Evolutionary conservation across 192 early-diverging fungal species (phyloP), one percentile per base, ranked within the genome.

Genomic region (Geranomyces michiganensis): DNA sequence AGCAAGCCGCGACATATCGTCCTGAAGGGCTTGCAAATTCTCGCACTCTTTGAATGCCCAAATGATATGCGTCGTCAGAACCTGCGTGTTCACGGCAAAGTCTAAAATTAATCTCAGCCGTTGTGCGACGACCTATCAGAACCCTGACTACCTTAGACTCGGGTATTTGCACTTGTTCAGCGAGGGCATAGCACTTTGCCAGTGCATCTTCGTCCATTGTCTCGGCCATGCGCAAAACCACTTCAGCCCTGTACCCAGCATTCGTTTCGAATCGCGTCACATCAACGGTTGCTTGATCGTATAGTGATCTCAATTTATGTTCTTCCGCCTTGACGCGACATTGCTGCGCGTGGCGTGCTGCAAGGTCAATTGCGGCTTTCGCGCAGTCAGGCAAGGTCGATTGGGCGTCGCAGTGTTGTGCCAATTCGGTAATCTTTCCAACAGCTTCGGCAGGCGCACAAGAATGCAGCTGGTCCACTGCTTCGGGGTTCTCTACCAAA

Each of bases 1-100:
- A 12, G 30, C 10, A 62, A 27, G n/a, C 30, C 60, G 30, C 41
- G 19, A 31, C 9, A 31, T 33, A 43, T 9, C 30, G 19, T 0
- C 30, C 26, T 30, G 41, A 21, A 62, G 30, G 22, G 21, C 21
- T 22, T 36, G 60, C 24, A 53, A 53, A 17, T 26, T 15, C 7
- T 24, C 51, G n/a, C 51, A n/a, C 7, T 53, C 51, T 53, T 32
- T 22, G 45, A 65, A 65, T n/a, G 46, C 15, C 64, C 64, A 65
- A 33, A 43, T 19, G 2, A 65, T 17, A 22, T 49, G 21, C 24
- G 41, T n/a, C 13, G 43, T 21, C 26, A 65, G 14, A 17, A 65
- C 64, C 45, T 65, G 19, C 64, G 10, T 10, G 36, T 41, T 41
- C 10, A 41, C 36, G 36, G 10, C 36, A n/a, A n/a, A n/a, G n/a